Evolutionary conservation across 345 rosid genomes (phyloP).

Genomic region (Murraya paniculata): DNA sequence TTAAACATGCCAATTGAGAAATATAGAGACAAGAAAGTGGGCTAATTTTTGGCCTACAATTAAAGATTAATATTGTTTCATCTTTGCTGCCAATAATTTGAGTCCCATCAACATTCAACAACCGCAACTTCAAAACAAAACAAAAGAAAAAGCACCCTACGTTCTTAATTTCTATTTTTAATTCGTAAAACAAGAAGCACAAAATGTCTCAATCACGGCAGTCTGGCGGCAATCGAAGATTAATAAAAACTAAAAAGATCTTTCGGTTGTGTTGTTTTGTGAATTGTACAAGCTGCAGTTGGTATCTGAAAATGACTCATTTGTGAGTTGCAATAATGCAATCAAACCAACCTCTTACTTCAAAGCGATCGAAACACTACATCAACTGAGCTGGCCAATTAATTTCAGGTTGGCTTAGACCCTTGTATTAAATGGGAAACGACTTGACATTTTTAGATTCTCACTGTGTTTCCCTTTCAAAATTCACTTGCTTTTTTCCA

Average conservation of each 20-base stretch:
- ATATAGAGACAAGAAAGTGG: no score
- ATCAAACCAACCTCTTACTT: not conserved
- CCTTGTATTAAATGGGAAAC: not conserved
- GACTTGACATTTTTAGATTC: not conserved
- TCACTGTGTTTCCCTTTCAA: not conserved
- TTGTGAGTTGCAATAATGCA: not conserved
- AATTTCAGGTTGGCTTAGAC: no score
- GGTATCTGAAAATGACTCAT: not conserved
- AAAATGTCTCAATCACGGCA: conserved; percentile 11
- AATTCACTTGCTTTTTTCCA: no score
- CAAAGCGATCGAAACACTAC: not conserved
- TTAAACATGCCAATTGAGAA: no score
- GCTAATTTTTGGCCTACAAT: no score
- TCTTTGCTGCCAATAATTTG: not conserved
- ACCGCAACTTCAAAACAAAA: no score
- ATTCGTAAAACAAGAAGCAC: not conserved
- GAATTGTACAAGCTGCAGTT: not conserved
- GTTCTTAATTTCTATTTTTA: not conserved
- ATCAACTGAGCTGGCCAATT: not conserved
- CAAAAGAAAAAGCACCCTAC: no score
- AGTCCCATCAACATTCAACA: not conserved
- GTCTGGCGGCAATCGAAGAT: not conserved
- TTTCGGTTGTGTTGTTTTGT: not conserved
- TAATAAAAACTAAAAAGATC: not conserved
- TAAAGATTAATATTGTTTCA: not conserved